Percentiles rank a stretch among this genome's conserved stretches.
phyloP scores from a whole-genome alignment of 1,139 yeast genomes.

The Saccharomyces hybrid region DNA sequence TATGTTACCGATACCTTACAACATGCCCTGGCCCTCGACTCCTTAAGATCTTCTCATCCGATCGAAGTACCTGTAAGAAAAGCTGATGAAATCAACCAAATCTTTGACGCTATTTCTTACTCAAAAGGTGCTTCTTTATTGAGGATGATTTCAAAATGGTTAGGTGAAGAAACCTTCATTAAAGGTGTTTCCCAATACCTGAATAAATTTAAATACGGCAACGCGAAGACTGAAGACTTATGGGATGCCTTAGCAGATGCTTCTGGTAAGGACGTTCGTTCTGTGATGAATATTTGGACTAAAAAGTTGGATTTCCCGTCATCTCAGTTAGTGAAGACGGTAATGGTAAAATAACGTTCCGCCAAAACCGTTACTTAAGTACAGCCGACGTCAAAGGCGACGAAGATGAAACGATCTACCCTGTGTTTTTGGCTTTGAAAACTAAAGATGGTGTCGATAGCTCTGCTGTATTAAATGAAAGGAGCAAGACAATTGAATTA shows the following conservation, averaged over 20 bases:
- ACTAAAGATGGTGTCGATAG: slow-evolving; percentile 62
- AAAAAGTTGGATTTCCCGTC: slow-evolving; percentile 77
- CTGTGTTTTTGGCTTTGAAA: slow-evolving; percentile 73
- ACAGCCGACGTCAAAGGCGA: slow-evolving; percentile 73
- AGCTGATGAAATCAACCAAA: slow-evolving; percentile 80
- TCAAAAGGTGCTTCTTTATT: slow-evolving; percentile 75
- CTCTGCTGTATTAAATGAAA: slow-evolving; percentile 47
- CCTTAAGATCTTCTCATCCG: slow-evolving; percentile 76
- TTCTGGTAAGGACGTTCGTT: slow-evolving; percentile 64
- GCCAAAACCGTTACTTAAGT: slow-evolving; percentile 68
- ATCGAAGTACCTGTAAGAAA: slow-evolving; percentile 76
- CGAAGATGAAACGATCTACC: slow-evolving; percentile 66
- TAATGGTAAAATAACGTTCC: slow-evolving; percentile 40
- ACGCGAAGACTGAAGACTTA: slow-evolving; percentile 71
- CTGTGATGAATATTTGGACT: slow-evolving; percentile 78
- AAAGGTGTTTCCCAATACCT: slow-evolving; percentile 72
- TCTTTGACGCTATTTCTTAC: slow-evolving; percentile 80
- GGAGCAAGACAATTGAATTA: slow-evolving; percentile 45
- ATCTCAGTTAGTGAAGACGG: slow-evolving; percentile 50
- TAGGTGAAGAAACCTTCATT: slow-evolving; percentile 69
- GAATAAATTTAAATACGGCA: slow-evolving; percentile 61
- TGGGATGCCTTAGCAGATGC: slow-evolving; percentile 72
- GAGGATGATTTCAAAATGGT: slow-evolving; percentile 66
- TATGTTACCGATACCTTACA: slow-evolving; percentile 65
- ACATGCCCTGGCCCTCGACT: slow-evolving; percentile 62